These are phyloP conservation scores for Orbilia blumenaviensis DNA, from an alignment of 2,329 filamentous ascomycete genomes.

Conservation along the genomic window DNA sequence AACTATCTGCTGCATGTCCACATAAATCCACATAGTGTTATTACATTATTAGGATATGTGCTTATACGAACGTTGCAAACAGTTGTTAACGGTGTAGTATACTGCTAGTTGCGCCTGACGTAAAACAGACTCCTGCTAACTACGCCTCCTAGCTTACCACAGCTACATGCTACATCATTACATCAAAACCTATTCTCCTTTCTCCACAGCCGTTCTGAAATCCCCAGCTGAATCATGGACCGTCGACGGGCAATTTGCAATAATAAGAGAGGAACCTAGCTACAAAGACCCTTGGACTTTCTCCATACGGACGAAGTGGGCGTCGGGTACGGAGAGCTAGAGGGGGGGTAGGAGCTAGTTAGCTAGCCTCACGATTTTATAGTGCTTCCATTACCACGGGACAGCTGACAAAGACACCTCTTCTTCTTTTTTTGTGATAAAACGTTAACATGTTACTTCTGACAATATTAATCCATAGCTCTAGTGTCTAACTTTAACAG, in stretches of 20 bases:
- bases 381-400: neutral
- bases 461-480: too few species aligned
- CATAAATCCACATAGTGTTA: too few species aligned
- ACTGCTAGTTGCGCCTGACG: too few species aligned
- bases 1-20: neutral
- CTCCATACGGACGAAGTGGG: constrained; percentile 35
- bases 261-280: neutral
- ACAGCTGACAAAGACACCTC: constrained; percentile 13
- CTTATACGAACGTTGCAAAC: too few species aligned
- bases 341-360: neutral
- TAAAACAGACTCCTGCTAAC: too few species aligned
- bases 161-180: neutral
- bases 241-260: constrained; percentile 1
- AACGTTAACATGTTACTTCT: too few species aligned
- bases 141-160: too few species aligned
- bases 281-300: constrained; percentile 33
- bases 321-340: too few species aligned
- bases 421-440: too few species aligned
- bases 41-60: too few species aligned
- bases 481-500: neutral
- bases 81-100: too few species aligned
- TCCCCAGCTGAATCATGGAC: neutral
- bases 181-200: neutral
- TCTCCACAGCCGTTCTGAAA: neutral
- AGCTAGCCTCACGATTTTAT: neutral